Conservation (phyloP, 768 basidiomycete species). For the Glaciozyma martinii region DNA sequence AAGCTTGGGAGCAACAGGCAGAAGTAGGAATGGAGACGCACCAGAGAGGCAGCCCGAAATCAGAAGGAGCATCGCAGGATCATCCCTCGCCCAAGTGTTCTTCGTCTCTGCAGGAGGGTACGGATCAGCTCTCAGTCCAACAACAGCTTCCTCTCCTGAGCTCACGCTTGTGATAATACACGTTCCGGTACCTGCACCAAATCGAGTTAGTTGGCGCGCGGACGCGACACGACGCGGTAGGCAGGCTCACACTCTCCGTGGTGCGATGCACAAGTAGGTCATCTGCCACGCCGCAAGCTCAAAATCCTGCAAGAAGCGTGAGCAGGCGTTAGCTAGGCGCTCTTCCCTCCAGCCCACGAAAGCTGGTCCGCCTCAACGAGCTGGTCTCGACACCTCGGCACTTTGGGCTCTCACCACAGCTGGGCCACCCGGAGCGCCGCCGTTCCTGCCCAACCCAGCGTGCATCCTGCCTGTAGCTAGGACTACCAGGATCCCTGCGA, state of each 20-base stretch:
- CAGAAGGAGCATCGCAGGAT: constrained; percentile 86
- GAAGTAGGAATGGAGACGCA: constrained; percentile 46
- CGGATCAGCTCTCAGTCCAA: not conserved
- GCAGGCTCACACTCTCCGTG: constrained; percentile 68
- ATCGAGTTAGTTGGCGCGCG: not conserved
- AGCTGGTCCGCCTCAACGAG: not conserved
- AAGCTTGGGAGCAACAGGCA: not conserved
- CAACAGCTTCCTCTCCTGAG: not conserved
- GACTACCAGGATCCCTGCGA: too few species aligned
- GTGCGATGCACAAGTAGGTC: constrained; percentile 84
- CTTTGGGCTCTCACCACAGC: too few species aligned
- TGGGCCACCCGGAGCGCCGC: not conserved
- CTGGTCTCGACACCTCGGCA: not conserved
- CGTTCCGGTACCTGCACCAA: constrained; percentile 69
- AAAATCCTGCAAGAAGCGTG: constrained; percentile 60
- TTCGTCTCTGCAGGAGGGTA: constrained; percentile 63
- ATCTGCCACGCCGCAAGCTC: constrained; percentile 94
- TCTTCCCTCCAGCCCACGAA: too few species aligned
- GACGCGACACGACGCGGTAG: not conserved
- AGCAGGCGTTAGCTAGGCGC: not conserved
- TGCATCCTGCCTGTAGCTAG: not conserved
- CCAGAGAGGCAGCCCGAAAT: constrained; percentile 60
- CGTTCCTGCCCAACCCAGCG: not conserved
- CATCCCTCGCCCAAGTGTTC: constrained; percentile 96
- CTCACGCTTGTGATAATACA: constrained; percentile 94